Conservation (phyloP, 169 alveolate genomes). For the Perkinsus marinus region DNA sequence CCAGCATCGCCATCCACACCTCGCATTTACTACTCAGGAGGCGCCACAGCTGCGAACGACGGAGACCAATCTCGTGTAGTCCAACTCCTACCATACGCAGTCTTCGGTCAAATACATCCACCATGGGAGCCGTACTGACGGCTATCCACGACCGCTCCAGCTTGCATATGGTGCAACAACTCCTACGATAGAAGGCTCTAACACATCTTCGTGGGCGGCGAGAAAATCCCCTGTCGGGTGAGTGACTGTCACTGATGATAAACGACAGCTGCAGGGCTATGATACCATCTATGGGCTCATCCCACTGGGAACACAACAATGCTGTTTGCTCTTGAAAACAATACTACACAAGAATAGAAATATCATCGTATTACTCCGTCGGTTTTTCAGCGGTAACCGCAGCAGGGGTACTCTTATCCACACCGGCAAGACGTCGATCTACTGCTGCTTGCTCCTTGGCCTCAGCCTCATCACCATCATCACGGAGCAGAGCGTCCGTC, state of each 20-base stretch:
- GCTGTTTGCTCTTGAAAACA: background rate
- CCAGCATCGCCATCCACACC: constrained; percentile 83
- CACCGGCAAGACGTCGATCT: background rate
- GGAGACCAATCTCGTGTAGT: background rate
- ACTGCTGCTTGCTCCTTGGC: background rate
- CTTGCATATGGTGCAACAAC: too few relatives aligned
- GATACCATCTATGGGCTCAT: background rate
- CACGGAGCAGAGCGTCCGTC: background rate
- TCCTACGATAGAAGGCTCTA: too few relatives aligned
- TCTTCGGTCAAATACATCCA: constrained; percentile 74
- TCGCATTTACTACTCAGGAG: constrained; percentile 62
- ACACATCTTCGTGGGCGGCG: background rate
- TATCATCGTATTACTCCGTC: too few relatives aligned
- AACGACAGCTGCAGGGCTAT: background rate
- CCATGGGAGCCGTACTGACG: constrained; percentile 64
- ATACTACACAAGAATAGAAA: background rate
- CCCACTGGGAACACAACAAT: background rate
- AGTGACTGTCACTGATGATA: too few relatives aligned
- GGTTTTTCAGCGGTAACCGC: background rate
- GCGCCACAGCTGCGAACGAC: constrained; percentile 48
- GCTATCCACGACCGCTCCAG: background rate
- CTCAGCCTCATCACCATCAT: background rate
- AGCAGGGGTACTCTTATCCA: background rate
- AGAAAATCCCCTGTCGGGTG: background rate
- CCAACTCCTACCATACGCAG: constrained; percentile 42